Evolutionary conservation across 2,329 filamentous ascomycete genomes (phyloP).

Genomic region (Beauveria sp.): DNA sequence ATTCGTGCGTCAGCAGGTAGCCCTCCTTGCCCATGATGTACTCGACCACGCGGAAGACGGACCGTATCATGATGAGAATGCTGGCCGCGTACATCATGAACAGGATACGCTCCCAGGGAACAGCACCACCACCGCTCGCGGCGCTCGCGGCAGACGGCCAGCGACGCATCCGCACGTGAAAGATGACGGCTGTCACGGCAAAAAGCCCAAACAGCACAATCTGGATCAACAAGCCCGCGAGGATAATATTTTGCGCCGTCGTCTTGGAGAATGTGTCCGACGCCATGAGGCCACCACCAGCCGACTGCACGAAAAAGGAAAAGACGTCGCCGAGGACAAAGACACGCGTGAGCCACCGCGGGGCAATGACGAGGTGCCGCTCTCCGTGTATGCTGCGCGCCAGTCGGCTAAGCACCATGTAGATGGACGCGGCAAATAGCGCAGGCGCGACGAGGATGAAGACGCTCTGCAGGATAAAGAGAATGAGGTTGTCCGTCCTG

Average conservation of each 20-base stretch:
- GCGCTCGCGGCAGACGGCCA: slow-evolving; percentile 14
- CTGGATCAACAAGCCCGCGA: slow-evolving; percentile 49
- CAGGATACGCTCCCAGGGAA: slow-evolving; percentile 28
- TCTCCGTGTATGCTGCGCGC: slow-evolving; percentile 31
- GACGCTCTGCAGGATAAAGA: slow-evolving; percentile 34
- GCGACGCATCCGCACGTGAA: slow-evolving; percentile 32
- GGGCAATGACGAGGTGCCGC: slow-evolving; percentile 24
- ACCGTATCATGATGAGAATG: slow-evolving; percentile 34
- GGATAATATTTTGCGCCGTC: slow-evolving; percentile 43
- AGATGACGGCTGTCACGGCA: slow-evolving; percentile 36
- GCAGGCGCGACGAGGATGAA: slow-evolving; percentile 39
- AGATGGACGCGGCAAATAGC: slow-evolving; percentile 41
- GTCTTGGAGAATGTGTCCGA: slow-evolving; percentile 17
- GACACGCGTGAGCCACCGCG: slow-evolving; percentile 40
- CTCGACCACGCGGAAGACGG: slow-evolving; percentile 40
- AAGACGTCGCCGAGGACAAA: slow-evolving; percentile 49
- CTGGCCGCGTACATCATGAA: slow-evolving; percentile 29
- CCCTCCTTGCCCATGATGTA: slow-evolving; percentile 34
- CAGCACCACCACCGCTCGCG: neutral
- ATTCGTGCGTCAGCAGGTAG: slow-evolving; percentile 33
- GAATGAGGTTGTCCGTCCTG: slow-evolving; percentile 23
- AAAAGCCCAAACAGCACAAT: slow-evolving; percentile 51
- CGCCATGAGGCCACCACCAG: slow-evolving; percentile 31
- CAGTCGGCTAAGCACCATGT: slow-evolving; percentile 41
- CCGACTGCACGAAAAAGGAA: slow-evolving; percentile 42